Percentiles rank a stretch among this genome's conserved stretches.
These are phyloP conservation scores for Sphaerulina populicola DNA, from an alignment of 2,329 filamentous ascomycete species.

Conservation along the genomic window DNA sequence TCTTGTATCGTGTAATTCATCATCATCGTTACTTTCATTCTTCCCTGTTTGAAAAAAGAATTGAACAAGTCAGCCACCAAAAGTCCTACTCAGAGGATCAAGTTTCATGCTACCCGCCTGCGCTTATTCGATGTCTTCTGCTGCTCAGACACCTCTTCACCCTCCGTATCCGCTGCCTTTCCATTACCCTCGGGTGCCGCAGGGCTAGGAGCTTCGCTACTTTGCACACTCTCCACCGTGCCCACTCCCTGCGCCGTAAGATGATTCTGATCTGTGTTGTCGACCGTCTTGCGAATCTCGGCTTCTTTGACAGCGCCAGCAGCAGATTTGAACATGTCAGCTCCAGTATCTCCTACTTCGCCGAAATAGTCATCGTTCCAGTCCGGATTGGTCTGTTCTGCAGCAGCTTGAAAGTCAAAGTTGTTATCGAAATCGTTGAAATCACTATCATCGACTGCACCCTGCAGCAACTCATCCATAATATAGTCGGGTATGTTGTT, in stretches of 20 bases:
- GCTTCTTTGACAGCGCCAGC: no score
- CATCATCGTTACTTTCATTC: no score
- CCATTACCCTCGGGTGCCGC: not conserved
- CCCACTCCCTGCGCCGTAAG: not conserved
- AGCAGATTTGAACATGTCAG: slow-evolving; percentile 8
- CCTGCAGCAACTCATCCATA: slow-evolving; percentile 1
- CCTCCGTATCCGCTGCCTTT: not conserved
- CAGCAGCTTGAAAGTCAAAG: slow-evolving; percentile 25
- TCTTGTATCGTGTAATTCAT: no score
- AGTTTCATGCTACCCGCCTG: not conserved
- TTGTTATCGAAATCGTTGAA: slow-evolving; percentile 11
- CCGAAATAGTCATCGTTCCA: slow-evolving; percentile 8
- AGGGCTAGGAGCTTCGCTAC: not conserved
- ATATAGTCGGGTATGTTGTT: slow-evolving; percentile 8
- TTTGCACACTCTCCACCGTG: not conserved
- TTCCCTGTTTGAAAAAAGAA: no score
- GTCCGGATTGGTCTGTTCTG: slow-evolving; percentile 15
- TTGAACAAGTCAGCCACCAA: not conserved
- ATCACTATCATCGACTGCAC: not conserved
- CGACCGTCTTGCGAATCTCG: no score
- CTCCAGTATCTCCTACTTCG: slow-evolving; percentile 9
- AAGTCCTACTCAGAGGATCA: not conserved
- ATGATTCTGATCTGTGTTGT: no score
- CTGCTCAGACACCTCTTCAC: not conserved
- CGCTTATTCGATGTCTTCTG: not conserved